Evolutionary conservation across 2,329 filamentous ascomycete species (phyloP), one percentile per base, ranked within the genome.

Genomic region (Fusarium succisae): DNA sequence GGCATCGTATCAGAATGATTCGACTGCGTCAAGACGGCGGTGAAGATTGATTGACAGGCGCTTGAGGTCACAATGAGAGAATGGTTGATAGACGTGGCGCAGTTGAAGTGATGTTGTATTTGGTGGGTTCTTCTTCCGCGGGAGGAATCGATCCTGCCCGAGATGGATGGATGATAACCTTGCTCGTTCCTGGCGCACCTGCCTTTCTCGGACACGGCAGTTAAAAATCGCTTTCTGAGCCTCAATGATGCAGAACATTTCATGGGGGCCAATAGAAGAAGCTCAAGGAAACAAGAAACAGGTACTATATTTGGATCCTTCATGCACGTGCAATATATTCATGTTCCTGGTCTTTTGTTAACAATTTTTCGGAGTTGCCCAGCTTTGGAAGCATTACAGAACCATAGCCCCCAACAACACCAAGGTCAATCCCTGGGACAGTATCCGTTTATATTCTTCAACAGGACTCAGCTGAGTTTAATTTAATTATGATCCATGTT

Each of bases 51-150:
- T 55, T 20, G n/a, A 28, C 30, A 38, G 63, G 17, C 18, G 22
- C 6, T 37, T n/a, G 14, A n/a, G 35, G 43, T 48, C 20, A 13
- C 7, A n/a, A 30, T 26, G 37, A 28, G n/a, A 26, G 22, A 28
- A 30, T 17, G 11, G 37, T 22, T 35, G 51, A 50, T 26, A 20
- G 30, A 24, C 15, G 61, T 50, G 61, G 61, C 61, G 61, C 55
- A 63, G 61, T 45, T 43, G 44, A 37, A 35, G 24, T 61, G 61
- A 37, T 39, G 32, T 60, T 61, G 58, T 44, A 63, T 63, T n/a
- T 26, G 44, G 37, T 61, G 61, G 37, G 38, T 45, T 63, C 41
- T 39, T 63, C 18, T 28, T 35, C 28, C 20, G 17, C 26, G 37
- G 44, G 28, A 61, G 55, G 61, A 63, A 41, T 39, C 28, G 43